phyloP scores from a whole-genome alignment of 78 protist genomes.

The Guillardia theta region DNA sequence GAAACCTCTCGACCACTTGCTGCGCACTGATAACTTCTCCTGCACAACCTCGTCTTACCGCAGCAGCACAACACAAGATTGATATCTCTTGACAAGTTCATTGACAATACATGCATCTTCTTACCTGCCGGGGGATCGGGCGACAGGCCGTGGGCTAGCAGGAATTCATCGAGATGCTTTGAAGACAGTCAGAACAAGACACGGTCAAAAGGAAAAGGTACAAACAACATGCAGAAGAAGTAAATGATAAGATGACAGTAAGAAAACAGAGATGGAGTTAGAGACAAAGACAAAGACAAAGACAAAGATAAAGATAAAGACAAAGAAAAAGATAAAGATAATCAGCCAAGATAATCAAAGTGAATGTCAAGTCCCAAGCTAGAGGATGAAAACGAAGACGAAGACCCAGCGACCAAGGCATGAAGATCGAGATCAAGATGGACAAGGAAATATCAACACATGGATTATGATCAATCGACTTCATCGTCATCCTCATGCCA shows the following conservation, averaged over 20 bases:
- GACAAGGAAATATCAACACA: too few species aligned
- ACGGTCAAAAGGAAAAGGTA: neutral
- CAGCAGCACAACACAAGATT: neutral
- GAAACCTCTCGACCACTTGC: neutral
- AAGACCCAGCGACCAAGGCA: too few species aligned
- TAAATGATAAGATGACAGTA: neutral
- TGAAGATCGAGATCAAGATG: too few species aligned
- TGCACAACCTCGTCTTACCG: neutral
- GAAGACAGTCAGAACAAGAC: neutral
- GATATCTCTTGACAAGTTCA: neutral
- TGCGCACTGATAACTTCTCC: neutral
- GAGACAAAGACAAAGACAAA: neutral
- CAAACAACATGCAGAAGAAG: too few species aligned
- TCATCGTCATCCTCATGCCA: too few species aligned
- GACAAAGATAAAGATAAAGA: neutral
- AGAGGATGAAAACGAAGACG: too few species aligned
- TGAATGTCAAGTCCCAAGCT: too few species aligned
- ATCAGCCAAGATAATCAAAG: neutral
- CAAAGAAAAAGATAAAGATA: neutral
- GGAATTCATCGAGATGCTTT: neutral
- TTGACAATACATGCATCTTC: neutral
- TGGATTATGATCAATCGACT: too few species aligned
- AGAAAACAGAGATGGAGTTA: neutral
- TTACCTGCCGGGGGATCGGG: neutral
- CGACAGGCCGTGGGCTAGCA: neutral